Conservation (phyloP, 2,329 filamentous ascomycete species). For the Arthrobotrys pseudoclavata region DNA sequence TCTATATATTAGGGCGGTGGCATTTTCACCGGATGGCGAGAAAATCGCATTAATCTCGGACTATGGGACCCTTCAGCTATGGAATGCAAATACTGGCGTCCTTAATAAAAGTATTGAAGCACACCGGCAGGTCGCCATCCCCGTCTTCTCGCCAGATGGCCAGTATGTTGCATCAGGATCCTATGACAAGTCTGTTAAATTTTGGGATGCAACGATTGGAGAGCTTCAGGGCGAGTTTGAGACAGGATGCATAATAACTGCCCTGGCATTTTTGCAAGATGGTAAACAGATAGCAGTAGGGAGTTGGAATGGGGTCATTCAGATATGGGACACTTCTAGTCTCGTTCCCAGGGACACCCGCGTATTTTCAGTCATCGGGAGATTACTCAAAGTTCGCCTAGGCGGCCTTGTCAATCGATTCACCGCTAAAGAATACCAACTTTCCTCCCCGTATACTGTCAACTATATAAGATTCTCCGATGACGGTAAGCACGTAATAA, state of each 20-base stretch:
- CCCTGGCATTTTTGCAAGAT: slow-evolving; percentile 17
- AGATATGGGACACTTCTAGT: no score
- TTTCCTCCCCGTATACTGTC: background rate
- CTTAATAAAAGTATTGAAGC: background rate
- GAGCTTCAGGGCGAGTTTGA: background rate
- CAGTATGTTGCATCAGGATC: background rate
- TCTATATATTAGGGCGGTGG: background rate
- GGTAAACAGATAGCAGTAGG: slow-evolving; percentile 6
- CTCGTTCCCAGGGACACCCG: no score
- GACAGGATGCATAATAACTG: background rate
- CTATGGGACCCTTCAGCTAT: background rate
- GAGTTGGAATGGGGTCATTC: no score
- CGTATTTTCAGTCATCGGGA: background rate
- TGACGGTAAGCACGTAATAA: background rate
- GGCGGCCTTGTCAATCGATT: background rate
- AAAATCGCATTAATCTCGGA: background rate
- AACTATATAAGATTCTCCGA: background rate
- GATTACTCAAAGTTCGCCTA: background rate
- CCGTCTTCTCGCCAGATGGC: background rate
- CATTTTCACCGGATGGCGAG: slow-evolving; percentile 10
- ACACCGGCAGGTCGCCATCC: background rate
- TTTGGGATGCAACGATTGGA: background rate
- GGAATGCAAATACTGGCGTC: background rate
- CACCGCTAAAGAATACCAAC: background rate
- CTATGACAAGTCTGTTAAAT: background rate